Percentiles rank a stretch among this genome's conserved stretches.
Evolutionary conservation across 495 filamentous ascomycete genomes (phyloP).

Genomic region (Durotheca rogersii): DNA sequence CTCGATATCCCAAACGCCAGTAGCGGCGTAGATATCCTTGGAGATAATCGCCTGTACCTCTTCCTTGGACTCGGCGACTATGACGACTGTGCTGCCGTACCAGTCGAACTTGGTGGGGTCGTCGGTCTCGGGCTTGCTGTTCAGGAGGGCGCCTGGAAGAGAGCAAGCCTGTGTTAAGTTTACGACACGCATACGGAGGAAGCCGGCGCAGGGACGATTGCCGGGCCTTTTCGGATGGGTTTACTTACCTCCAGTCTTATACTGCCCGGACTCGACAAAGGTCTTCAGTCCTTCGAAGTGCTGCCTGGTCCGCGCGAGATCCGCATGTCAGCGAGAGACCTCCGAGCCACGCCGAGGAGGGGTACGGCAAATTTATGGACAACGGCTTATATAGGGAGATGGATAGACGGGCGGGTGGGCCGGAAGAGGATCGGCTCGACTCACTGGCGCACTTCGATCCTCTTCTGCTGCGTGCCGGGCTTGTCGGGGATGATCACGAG

Average conservation of each 20-base stretch:
- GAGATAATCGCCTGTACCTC: slow-evolving; percentile 65
- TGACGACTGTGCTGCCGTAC: slow-evolving; percentile 68
- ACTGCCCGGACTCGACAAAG: slow-evolving; percentile 46
- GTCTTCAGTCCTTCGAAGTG: slow-evolving; percentile 57
- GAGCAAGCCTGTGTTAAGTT: slow-evolving; percentile 1
- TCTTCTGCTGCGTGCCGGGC: slow-evolving; percentile 61
- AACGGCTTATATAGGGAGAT: not conserved
- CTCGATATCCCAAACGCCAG: slow-evolving; percentile 81
- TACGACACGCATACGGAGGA: not conserved
- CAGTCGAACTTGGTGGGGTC: slow-evolving; percentile 60
- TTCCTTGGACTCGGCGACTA: slow-evolving; percentile 63
- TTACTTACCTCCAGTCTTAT: slow-evolving; percentile 58
- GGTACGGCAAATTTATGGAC: not conserved
- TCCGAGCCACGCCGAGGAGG: not conserved
- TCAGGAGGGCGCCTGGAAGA: slow-evolving; percentile 64
- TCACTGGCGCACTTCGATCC: slow-evolving; percentile 72
- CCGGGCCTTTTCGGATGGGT: not conserved
- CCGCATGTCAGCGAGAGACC: slow-evolving; percentile 19
- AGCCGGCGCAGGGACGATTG: no score
- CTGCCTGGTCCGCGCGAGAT: slow-evolving; percentile 39
- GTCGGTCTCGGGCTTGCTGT: slow-evolving; percentile 63
- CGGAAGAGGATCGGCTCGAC: slow-evolving; percentile 31
- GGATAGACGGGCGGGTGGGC: not conserved
- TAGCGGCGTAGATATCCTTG: slow-evolving; percentile 68
- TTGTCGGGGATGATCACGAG: slow-evolving; percentile 83